Percentiles rank a stretch among this genome's conserved stretches.
These are phyloP conservation scores for Hemileccinum impolitum DNA, from an alignment of 768 basidiomycete genomes.

Conservation along the genomic window DNA sequence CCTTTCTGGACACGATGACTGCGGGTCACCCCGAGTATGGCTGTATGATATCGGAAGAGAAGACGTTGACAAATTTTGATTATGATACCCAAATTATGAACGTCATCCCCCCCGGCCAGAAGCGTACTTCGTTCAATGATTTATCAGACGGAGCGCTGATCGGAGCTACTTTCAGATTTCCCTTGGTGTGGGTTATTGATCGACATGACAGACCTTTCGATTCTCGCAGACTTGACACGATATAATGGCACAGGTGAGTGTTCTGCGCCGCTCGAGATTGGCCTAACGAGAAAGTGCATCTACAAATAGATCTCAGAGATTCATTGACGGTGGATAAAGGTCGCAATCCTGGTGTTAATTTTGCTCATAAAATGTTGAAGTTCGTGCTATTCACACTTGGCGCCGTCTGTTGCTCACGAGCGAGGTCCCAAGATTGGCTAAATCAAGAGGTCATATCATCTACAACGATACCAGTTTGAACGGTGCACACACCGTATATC, in stretches of 20 bases:
- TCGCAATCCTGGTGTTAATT: slow-evolving; percentile 59
- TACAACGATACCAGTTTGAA: slow-evolving; percentile 78
- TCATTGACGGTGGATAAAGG: slow-evolving; percentile 70
- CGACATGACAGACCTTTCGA: slow-evolving; percentile 69
- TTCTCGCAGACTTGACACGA: slow-evolving; percentile 76
- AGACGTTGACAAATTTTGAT: slow-evolving; percentile 88
- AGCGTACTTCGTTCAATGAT: slow-evolving; percentile 29
- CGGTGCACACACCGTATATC: slow-evolving; percentile 52
- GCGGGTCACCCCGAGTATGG: slow-evolving; percentile 92
- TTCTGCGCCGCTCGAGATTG: background rate
- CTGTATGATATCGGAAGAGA: slow-evolving; percentile 83
- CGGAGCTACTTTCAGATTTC: slow-evolving; percentile 53
- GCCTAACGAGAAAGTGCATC: background rate
- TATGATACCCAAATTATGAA: slow-evolving; percentile 51
- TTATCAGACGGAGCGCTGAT: background rate
- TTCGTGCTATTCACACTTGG: slow-evolving; percentile 31
- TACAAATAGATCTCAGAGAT: slow-evolving; percentile 53
- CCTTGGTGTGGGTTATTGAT: slow-evolving; percentile 93
- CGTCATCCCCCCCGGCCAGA: slow-evolving; percentile 45
- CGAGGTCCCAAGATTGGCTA: slow-evolving; percentile 58
- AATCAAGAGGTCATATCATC: slow-evolving; percentile 72
- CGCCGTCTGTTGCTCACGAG: slow-evolving; percentile 4
- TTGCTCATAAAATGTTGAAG: slow-evolving; percentile 74
- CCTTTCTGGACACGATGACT: slow-evolving; percentile 76
- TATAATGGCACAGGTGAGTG: slow-evolving; percentile 57